A percentile compares a stretch with the other conserved stretches of the same genome.
Evolutionary conservation across 768 basidiomycete species (phyloP).

Genomic region (Trichaptum fuscoviolaceum): DNA sequence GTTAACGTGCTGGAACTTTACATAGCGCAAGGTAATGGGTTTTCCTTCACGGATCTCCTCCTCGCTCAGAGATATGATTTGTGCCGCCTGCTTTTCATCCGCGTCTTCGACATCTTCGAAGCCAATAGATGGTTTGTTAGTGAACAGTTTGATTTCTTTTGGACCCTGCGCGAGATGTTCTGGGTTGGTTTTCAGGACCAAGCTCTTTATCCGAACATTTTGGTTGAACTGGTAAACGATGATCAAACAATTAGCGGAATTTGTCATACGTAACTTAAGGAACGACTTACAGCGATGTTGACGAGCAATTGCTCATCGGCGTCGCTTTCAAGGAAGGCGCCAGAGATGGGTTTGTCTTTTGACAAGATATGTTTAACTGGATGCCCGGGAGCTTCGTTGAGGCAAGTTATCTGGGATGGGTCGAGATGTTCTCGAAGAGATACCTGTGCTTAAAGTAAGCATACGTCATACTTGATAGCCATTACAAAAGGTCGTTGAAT

Average conservation of each 20-base stretch:
- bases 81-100: conserved; percentile 44
- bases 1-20: conserved; percentile 66
- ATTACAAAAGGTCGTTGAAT: neutral
- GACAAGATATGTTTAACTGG: conserved; percentile 47
- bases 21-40: conserved; percentile 50
- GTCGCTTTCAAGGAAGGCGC: conserved; percentile 55
- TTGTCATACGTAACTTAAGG: neutral
- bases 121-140: conserved; percentile 53
- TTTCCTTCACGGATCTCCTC: conserved; percentile 45
- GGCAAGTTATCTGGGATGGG: conserved; percentile 54
- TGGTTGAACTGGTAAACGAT: conserved; percentile 56
- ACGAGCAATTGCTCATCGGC: conserved; percentile 69
- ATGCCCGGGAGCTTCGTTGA: conserved; percentile 57
- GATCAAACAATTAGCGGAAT: neutral
- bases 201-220: conserved; percentile 54
- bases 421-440: conserved; percentile 59
- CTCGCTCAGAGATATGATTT: conserved; percentile 48
- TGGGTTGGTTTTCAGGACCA: conserved; percentile 41
- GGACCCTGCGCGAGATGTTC: conserved; percentile 41
- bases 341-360: conserved; percentile 40
- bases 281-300: conserved; percentile 53
- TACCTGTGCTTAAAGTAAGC: conserved; percentile 26
- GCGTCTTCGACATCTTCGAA: conserved; percentile 63
- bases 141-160: conserved; percentile 53
- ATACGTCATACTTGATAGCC: neutral